Conservation (phyloP, 352 stramenopile genomes). For the Phytopythium aichiense region DNA sequence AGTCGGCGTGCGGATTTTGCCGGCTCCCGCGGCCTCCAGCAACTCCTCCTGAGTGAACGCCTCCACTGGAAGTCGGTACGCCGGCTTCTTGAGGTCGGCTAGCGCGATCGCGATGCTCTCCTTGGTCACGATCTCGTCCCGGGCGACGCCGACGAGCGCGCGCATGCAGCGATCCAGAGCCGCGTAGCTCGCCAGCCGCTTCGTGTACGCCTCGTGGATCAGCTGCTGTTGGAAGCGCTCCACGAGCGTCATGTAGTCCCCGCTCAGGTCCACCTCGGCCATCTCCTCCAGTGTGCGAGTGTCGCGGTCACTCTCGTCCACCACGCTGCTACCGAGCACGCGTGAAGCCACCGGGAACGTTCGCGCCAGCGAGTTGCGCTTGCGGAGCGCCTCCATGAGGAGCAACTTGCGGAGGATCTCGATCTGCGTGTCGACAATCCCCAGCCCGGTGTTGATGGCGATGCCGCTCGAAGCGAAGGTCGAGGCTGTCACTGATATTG, state of each 20-base stretch:
- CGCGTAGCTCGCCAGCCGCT: constrained; percentile 52
- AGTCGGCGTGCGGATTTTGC: constrained; percentile 49
- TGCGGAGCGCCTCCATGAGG: constrained; percentile 59
- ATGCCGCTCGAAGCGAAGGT: background rate
- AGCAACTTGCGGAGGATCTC: constrained; percentile 59
- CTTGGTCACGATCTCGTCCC: constrained; percentile 60
- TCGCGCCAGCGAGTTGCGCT: constrained; percentile 68
- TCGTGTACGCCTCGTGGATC: constrained; percentile 67
- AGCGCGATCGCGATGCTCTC: constrained; percentile 61
- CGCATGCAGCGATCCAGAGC: constrained; percentile 63
- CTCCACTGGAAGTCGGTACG: constrained; percentile 46
- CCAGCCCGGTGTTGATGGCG: constrained; percentile 40
- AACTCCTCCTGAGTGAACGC: constrained; percentile 71
- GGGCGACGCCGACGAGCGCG: constrained; percentile 32
- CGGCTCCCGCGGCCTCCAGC: constrained; percentile 25
- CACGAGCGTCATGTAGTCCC: constrained; percentile 63
- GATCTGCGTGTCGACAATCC: constrained; percentile 61
- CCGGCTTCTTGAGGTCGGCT: constrained; percentile 18
- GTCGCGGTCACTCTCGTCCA: constrained; percentile 19
- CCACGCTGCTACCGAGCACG: constrained; percentile 17
- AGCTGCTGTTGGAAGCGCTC: constrained; percentile 62
- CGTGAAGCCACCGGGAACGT: constrained; percentile 51
- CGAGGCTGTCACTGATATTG: background rate
- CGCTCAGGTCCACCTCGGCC: constrained; percentile 58
- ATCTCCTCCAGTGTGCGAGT: constrained; percentile 20